Conservation (phyloP, 768 basidiomycete genomes). For the Pleurotus pulmonarius region DNA sequence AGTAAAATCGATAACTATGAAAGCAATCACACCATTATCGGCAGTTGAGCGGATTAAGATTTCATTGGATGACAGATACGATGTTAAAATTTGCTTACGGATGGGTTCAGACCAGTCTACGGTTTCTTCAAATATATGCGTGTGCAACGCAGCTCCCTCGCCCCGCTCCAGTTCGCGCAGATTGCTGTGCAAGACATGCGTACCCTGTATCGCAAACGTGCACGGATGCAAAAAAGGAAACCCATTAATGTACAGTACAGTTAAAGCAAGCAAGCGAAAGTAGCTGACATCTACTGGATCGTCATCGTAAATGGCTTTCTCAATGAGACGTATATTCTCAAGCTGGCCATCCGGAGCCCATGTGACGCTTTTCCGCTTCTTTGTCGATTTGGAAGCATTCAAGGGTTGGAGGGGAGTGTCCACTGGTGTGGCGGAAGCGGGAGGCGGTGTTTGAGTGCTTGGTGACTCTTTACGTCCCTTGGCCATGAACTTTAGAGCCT, state of each 20-base stretch:
- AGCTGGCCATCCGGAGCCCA: conserved; percentile 77
- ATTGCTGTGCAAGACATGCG: conserved; percentile 58
- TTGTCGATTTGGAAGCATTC: conserved; percentile 37
- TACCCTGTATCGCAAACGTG: conserved; percentile 55
- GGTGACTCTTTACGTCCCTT: conserved; percentile 63
- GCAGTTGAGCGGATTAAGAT: conserved; percentile 7
- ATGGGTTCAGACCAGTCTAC: conserved; percentile 84
- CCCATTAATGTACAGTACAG: conserved; percentile 53
- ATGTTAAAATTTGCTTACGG: conserved; percentile 49
- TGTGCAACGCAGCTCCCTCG: conserved; percentile 83
- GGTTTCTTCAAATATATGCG: conserved; percentile 79
- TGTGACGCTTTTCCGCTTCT: conserved; percentile 74
- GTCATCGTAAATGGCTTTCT: conserved; percentile 85
- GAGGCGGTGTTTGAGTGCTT: conserved; percentile 54
- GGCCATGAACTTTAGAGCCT: conserved; percentile 73
- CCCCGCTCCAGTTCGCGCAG: conserved; percentile 84
- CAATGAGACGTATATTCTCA: conserved; percentile 74
- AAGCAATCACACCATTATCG: conserved; percentile 7
- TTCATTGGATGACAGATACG: conserved; percentile 15
- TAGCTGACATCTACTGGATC: conserved; percentile 82
- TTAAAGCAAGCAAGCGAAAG: conserved; percentile 35
- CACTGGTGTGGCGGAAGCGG: conserved; percentile 26
- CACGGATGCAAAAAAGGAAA: conserved; percentile 23
- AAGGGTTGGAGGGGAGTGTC: conserved; percentile 13
- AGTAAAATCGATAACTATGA: conserved; percentile 61